Conservation (phyloP, 1,284 basidiomycete genomes). For the Ustilago loliicola region DNA sequence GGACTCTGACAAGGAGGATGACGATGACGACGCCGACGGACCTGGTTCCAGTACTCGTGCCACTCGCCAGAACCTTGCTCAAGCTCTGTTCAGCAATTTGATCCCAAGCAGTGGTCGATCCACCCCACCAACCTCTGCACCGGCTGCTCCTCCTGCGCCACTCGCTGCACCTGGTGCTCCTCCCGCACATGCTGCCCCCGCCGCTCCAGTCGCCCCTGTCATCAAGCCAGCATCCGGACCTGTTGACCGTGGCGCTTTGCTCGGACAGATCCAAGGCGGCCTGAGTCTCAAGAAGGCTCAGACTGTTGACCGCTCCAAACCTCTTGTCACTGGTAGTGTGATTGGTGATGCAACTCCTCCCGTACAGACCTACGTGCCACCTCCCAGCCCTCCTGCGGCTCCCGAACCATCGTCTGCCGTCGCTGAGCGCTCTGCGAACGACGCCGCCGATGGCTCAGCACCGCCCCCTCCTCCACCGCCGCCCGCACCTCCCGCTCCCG, state of each 20-base stretch:
- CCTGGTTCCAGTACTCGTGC: conserved; percentile 64
- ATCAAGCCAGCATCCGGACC: conserved; percentile 69
- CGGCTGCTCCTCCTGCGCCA: conserved; percentile 48
- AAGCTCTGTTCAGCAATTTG: conserved; percentile 67
- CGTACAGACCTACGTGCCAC: conserved; percentile 71
- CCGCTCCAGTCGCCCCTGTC: conserved; percentile 61
- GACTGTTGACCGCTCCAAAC: conserved; percentile 86
- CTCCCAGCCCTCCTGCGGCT: conserved; percentile 55
- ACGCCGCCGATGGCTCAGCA: conserved; percentile 18
- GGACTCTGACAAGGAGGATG: conserved; percentile 64
- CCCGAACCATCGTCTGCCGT: conserved; percentile 53
- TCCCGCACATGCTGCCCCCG: conserved; percentile 47
- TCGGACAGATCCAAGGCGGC: conserved; percentile 87
- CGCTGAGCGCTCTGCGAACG: conserved; percentile 28
- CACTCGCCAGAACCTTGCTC: conserved; percentile 67
- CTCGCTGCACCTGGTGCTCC: conserved; percentile 64
- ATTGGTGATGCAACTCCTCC: conserved; percentile 81
- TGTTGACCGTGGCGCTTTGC: conserved; percentile 78
- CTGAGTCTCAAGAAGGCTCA: conserved; percentile 80
- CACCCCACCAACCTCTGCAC: conserved; percentile 52
- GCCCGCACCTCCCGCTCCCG: conserved; percentile 58
- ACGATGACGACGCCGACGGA: conserved; percentile 67
- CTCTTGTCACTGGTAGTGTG: conserved; percentile 80
- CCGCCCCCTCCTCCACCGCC: conserved; percentile 69
- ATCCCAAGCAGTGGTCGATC: conserved; percentile 59